Base-by-base conservation (phyloP, 2,329 filamentous ascomycete species). In the Colletotrichum sp. region DNA sequence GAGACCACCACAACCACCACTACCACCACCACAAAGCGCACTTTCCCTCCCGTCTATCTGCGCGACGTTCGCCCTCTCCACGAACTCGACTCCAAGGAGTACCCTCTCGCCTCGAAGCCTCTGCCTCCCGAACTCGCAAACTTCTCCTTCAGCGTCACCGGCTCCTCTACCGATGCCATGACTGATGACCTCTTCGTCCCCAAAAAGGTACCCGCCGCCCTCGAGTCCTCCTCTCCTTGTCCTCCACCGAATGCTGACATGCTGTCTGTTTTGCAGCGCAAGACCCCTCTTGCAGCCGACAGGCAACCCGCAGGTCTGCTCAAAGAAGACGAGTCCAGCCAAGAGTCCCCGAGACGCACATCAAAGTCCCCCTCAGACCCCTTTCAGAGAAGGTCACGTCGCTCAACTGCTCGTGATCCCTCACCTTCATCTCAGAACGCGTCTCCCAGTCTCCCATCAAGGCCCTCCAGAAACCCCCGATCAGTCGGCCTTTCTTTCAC, bases 11-110 rank as follows among this genome's bases (percentile, higher is more conserved):
- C 91, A 13, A 92, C 98, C 77, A 98, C 96, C 2, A 98, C 96
- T 1, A 98, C 96, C 0, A 98, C 96, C 1, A 98, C 95, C 1
- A 98, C 96, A 2, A 95, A 95, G 78, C 93, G 84, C 89, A 95
- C 85, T 85, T 98, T 97, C 79, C 96, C 96, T 63, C 95, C 95
- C n/a, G 88, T 98, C 74, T 89, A 95, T 72, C 92, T 98, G 79
- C 93, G 92, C 78, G 91, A 95, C 75, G 94, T 95, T 28, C 91
- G 92, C 69, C 91, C 92, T 68, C 89, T 96, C 39, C 88, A 91
- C 75, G 90, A 93, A 70, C 91, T 98, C 74, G 96, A 99, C 84
- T 90, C 94, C 16, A 98, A 98, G 83, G 92, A 97, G 80, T 99
- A 98, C 83, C 97, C 97, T 52, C 89, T 99, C 34, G 96, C 96